Evolutionary conservation across 371 early-diverging fungal genomes (phyloP), one percentile per base, ranked within the genome.

Genomic region (Apophysomyces variabilis): DNA sequence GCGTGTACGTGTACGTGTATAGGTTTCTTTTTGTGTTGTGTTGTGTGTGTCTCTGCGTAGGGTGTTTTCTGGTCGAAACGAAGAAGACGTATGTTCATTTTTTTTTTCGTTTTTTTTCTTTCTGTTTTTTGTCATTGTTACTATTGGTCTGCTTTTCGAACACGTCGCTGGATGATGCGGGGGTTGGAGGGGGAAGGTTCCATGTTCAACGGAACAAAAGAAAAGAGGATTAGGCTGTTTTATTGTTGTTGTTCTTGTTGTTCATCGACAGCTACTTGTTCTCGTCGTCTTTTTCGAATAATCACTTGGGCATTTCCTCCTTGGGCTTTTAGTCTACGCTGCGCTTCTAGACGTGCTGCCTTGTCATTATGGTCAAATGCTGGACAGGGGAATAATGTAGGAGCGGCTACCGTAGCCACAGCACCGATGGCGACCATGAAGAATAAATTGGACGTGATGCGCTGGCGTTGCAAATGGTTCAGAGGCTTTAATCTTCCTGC

Each of bases 381-480:
- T 59, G 83, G 83, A 61, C 83, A 83, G 4, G 84, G 78, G 61
- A 82, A 76, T 43, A 77, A 56, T 9, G 80, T 73, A 5, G 83
- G 77, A 26, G 74, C 74, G 21, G 85, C 77, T 21, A 84, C 81
- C 36, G 79, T 76, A 26, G 79, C 68, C 1, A 78, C 71, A 3
- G 85, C 83, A 18, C 80, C 80, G 8, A 76, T 58, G 6, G 83
- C 83, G 35, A 83, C 83, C 9, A 74, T 66, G 38, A 80, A 72
- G 66, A 83, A 83, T 7, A 83, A 59, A 60, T 80, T 78, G 58
- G 73, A 73, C 26, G 80, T 83, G 12, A 83, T 76, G 16, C 79
- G 79, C 63, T 83, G 83, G 16, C 71, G 68, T 69, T 83, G 83
- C n/a, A 78, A 69, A 47, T 82, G 77, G 58, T 79, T 82, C 26